These are phyloP conservation scores for Fusarium heterosporum DNA, from an alignment of 2,329 filamentous ascomycete species.

Conservation along the genomic window DNA sequence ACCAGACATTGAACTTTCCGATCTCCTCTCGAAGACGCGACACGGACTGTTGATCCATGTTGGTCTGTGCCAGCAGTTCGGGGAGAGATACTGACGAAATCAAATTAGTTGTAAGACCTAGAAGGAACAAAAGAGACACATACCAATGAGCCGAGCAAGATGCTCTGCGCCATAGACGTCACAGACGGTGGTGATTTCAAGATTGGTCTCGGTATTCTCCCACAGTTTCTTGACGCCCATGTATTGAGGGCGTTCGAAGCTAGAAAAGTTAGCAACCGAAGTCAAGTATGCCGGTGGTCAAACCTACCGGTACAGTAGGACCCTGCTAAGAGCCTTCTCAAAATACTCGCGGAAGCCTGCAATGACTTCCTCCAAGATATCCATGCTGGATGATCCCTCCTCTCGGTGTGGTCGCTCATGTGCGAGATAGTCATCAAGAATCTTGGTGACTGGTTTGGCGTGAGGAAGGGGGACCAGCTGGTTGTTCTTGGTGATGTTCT, in stretches of 20 bases:
- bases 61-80: conserved; percentile 95
- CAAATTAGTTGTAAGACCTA: conserved; percentile 14
- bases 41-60: conserved; percentile 95
- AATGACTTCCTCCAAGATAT: conserved; percentile 91
- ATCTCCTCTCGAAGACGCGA: conserved; percentile 90
- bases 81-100: conserved; percentile 79
- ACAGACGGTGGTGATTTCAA: conserved; percentile 76
- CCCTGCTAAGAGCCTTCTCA: conserved; percentile 86
- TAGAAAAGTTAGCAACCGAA: conserved; percentile 52
- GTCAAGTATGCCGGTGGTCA: not conserved
- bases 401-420: conserved; percentile 75
- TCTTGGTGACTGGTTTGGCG: conserved; percentile 76
- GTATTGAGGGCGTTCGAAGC: conserved; percentile 92
- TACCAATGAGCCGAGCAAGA: conserved; percentile 88
- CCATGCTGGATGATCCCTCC: conserved; percentile 75
- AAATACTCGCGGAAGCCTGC: conserved; percentile 93
- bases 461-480: conserved; percentile 89
- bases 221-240: conserved; percentile 79
- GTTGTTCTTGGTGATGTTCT: conserved; percentile 95
- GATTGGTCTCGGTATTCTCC: conserved; percentile 70
- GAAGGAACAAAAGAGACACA: conserved; percentile 44
- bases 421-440: conserved; percentile 83
- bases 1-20: conserved; percentile 85
- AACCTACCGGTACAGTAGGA: conserved; percentile 81
- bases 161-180: conserved; percentile 96